These are phyloP conservation scores for Metroxylon sagu DNA, from an alignment of 176 grass and related monocot species.

Conservation along the genomic window DNA sequence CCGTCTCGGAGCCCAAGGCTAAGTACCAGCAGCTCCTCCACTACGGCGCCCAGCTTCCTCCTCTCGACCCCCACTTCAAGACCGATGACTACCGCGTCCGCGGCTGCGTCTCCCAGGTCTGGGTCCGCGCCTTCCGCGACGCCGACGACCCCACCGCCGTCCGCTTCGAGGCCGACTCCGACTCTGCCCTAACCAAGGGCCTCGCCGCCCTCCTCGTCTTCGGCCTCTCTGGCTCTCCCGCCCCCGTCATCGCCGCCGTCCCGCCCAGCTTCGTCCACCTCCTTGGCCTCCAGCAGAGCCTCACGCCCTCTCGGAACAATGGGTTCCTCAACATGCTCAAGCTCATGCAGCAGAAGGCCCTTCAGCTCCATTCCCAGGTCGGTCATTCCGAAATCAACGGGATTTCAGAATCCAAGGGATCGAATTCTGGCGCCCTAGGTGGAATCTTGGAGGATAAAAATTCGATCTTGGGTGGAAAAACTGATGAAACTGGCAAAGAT, in stretches of 20 bases:
- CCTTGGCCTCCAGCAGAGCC: conserved; percentile 66
- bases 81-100: conserved; percentile 64
- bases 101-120: conserved; percentile 80
- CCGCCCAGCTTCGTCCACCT: conserved; percentile 57
- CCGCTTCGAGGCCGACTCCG: conserved; percentile 78
- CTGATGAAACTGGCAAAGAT: conserved; percentile 12
- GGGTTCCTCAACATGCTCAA: conserved; percentile 84
- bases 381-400: too few relatives aligned
- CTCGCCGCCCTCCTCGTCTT: conserved; percentile 81
- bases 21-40: conserved; percentile 95
- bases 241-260: conserved; percentile 38
- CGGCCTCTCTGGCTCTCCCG: conserved; percentile 63
- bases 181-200: conserved; percentile 80
- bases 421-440: background rate
- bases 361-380: conserved; percentile 23
- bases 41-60: conserved; percentile 61
- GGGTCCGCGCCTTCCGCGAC: conserved; percentile 60
- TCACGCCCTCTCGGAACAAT: conserved; percentile 71
- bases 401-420: background rate
- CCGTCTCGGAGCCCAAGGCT: conserved; percentile 54
- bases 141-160: conserved; percentile 34
- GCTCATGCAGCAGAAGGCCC: conserved; percentile 84
- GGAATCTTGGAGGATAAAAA: conserved; percentile 4
- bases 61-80: conserved; percentile 59
- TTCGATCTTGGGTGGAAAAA: background rate